Conservation (phyloP, 768 basidiomycete genomes). For the Termitomyces sp. region DNA sequence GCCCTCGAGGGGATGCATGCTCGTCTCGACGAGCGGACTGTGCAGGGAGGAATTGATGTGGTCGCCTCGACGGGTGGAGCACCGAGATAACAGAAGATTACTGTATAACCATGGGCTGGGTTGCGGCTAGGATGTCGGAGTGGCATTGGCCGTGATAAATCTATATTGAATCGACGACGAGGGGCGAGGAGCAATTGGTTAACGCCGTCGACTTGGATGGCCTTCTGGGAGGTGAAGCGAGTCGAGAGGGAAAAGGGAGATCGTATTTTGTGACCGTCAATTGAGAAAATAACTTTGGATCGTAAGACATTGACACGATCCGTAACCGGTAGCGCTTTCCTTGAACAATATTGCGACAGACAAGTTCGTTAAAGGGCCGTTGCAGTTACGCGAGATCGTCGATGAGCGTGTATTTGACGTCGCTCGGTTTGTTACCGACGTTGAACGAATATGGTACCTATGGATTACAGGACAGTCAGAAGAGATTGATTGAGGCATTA, state of each 20-base stretch:
- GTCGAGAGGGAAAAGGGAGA: rapidly evolving
- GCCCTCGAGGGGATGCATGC: neutral
- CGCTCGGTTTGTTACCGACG: conserved; percentile 8
- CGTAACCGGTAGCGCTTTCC: conserved; percentile 31
- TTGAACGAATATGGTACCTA: neutral
- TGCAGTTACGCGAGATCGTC: neutral
- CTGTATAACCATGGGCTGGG: neutral
- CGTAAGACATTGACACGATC: conserved; percentile 25
- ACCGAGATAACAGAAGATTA: neutral
- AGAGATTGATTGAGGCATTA: neutral
- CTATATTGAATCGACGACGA: neutral
- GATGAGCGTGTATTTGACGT: neutral
- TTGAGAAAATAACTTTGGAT: conserved; percentile 32
- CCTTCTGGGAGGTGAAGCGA: neutral
- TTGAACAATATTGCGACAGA: conserved; percentile 25
- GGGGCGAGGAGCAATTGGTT: neutral
- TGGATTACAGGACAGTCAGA: neutral
- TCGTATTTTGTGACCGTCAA: conserved; percentile 33
- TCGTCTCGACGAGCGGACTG: neutral
- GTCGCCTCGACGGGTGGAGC: neutral
- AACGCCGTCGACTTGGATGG: conserved; percentile 2
- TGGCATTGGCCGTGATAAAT: neutral
- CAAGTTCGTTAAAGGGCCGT: conserved; percentile 15
- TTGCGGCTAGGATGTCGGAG: neutral
- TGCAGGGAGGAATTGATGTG: neutral